phyloP scores from a whole-genome alignment of 768 basidiomycete species.

The Tricholoma sp. region DNA sequence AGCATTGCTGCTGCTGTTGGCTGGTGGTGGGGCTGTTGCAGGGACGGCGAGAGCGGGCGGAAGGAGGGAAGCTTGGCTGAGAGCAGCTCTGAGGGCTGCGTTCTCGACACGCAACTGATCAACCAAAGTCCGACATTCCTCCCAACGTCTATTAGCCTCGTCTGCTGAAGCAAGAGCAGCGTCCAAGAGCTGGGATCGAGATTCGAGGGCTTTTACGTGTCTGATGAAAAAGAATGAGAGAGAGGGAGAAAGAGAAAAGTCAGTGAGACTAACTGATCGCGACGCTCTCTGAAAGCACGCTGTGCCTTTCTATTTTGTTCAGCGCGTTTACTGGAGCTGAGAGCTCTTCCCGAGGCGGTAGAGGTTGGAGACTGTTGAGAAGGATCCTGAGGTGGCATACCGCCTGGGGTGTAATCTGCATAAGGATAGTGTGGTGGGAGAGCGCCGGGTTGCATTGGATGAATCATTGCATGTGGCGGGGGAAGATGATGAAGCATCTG shows the following conservation, averaged over 20 bases:
- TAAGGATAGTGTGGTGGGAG: constrained; percentile 49
- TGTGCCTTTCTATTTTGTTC: constrained; percentile 96
- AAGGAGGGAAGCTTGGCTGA: constrained; percentile 44
- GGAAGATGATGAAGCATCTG: constrained; percentile 50
- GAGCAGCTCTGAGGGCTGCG: constrained; percentile 66
- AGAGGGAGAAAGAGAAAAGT: constrained; percentile 8
- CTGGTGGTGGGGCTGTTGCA: constrained; percentile 8
- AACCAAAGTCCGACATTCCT: constrained; percentile 85
- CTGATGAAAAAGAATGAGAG: constrained; percentile 29
- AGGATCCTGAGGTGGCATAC: constrained; percentile 35
- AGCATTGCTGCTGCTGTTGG: constrained; percentile 6
- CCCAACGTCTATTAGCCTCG: constrained; percentile 86
- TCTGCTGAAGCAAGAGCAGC: constrained; percentile 83
- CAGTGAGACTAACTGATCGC: constrained; percentile 68
- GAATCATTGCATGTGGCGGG: constrained; percentile 43
- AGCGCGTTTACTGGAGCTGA: constrained; percentile 82
- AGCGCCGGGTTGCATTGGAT: constrained; percentile 30
- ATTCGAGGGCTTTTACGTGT: constrained; percentile 84
- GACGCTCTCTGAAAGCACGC: constrained; percentile 82
- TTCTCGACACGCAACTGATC: constrained; percentile 86
- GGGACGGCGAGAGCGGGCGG: constrained; percentile 18
- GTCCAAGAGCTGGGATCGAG: constrained; percentile 79
- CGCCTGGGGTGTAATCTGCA: constrained; percentile 51
- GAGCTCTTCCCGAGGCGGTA: constrained; percentile 40
- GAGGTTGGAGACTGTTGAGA: constrained; percentile 24